phyloP scores from a whole-genome alignment of 2,329 filamentous ascomycete genomes.

The Sporothrix schenckii region DNA sequence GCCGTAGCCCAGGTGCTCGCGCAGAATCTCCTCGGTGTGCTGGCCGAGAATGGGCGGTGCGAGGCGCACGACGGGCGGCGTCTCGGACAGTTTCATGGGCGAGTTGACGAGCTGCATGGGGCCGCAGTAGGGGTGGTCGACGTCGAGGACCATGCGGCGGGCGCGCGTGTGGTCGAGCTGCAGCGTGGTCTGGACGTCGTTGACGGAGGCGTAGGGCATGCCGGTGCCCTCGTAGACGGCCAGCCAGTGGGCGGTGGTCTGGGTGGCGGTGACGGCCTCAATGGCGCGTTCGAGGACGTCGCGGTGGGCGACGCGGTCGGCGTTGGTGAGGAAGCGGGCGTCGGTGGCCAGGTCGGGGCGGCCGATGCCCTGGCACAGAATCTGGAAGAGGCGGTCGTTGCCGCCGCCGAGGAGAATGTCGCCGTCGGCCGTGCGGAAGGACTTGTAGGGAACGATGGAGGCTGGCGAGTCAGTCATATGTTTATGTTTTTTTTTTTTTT shows the following conservation, averaged over 20 bases:
- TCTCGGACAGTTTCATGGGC: conserved; percentile 90
- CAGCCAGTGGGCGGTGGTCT: conserved; percentile 87
- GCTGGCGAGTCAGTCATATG: conserved; percentile 52
- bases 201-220: conserved; percentile 90
- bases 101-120: conserved; percentile 89
- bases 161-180: conserved; percentile 83
- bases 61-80: conserved; percentile 72
- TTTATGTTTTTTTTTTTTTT: neutral
- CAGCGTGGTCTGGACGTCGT: conserved; percentile 84
- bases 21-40: conserved; percentile 79
- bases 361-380: conserved; percentile 64
- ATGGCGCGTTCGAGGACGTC: conserved; percentile 76
- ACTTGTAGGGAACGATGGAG: conserved; percentile 95
- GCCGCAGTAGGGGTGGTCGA: conserved; percentile 82
- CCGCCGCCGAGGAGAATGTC: conserved; percentile 71
- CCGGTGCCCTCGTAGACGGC: conserved; percentile 84
- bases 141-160: conserved; percentile 84
- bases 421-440: conserved; percentile 75
- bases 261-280: conserved; percentile 71
- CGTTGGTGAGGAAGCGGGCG: conserved; percentile 62
- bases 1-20: conserved; percentile 63
- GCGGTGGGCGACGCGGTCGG: conserved; percentile 69
- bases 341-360: conserved; percentile 64
- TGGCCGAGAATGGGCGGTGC: conserved; percentile 84
- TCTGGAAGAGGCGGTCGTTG: conserved; percentile 70